Conservation (phyloP, 2,329 filamentous ascomycete species). For the Cladophialophora bantiana region DNA sequence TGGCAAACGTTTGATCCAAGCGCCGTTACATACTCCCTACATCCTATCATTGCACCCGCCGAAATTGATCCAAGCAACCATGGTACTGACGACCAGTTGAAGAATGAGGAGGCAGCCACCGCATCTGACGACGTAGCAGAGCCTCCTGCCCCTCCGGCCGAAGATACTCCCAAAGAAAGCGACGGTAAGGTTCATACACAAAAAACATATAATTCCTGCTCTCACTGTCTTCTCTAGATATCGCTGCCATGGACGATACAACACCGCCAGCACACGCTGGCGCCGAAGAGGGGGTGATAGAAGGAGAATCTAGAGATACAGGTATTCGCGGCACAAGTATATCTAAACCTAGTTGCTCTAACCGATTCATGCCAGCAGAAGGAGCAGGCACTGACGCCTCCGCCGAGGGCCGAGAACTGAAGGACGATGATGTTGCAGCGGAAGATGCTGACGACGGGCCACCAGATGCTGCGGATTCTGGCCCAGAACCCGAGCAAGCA, state of each 20-base stretch:
- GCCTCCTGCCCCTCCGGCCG: constrained; percentile 4
- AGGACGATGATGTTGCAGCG: constrained; percentile 30
- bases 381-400: constrained; percentile 41
- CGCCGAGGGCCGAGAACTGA: constrained; percentile 37
- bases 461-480: constrained; percentile 17
- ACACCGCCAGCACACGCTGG: not conserved
- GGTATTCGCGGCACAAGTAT: constrained; percentile 16
- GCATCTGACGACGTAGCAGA: constrained; percentile 14
- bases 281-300: not conserved
- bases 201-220: not conserved
- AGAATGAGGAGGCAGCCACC: constrained; percentile 29
- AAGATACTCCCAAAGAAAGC: constrained; percentile 18
- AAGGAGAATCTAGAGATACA: constrained; percentile 3
- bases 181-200: constrained; percentile 25
- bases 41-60: constrained; percentile 41
- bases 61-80: constrained; percentile 29
- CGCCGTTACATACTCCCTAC: constrained; percentile 49
- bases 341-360: not conserved
- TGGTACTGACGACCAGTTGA: constrained; percentile 35
- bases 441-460: constrained; percentile 36
- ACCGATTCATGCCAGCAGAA: constrained; percentile 7
- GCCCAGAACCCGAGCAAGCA: constrained; percentile 7
- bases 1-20: constrained; percentile 53
- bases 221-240: constrained; percentile 4
- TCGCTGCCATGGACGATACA: not conserved